These are phyloP conservation scores for Hyaloscypha variabilis DNA, from an alignment of 495 filamentous ascomycete species.

Conservation along the genomic window DNA sequence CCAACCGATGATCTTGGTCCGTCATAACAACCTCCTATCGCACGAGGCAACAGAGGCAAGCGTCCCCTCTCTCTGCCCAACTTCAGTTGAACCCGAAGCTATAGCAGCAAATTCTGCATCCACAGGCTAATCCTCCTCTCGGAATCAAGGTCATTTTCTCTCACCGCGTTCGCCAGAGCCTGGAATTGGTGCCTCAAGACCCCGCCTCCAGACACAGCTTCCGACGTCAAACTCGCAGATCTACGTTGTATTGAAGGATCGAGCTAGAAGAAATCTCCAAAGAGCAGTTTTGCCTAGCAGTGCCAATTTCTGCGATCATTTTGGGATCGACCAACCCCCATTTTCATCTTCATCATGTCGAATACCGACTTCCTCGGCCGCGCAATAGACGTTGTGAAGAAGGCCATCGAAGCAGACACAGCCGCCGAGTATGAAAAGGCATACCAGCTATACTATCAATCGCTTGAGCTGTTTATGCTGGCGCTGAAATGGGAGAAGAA, in stretches of 20 bases:
- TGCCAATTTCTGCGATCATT: constrained; percentile 5
- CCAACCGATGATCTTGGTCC: constrained; percentile 28
- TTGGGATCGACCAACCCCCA: constrained; percentile 15
- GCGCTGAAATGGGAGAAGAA: constrained; percentile 99
- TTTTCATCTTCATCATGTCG: constrained; percentile 69
- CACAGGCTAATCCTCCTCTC: neutral
- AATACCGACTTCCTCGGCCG: constrained; percentile 96
- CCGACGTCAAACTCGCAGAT: neutral
- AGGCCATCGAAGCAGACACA: constrained; percentile 95
- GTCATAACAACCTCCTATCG: constrained; percentile 25
- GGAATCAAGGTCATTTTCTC: neutral
- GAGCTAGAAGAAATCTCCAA: neutral
- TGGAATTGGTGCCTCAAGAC: neutral
- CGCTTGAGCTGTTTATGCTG: constrained; percentile 94
- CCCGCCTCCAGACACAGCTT: constrained; percentile 1
- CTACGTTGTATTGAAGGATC: neutral
- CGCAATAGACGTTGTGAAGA: constrained; percentile 93
- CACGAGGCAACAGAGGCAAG: constrained; percentile 24
- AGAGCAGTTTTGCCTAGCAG: constrained; percentile 6
- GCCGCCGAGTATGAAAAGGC: constrained; percentile 95
- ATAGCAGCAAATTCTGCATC: neutral
- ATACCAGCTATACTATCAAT: constrained; percentile 90
- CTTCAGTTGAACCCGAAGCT: neutral
- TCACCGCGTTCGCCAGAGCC: neutral
- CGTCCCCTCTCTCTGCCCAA: neutral